Percentiles rank a stretch among this genome's conserved stretches.
Conservation (phyloP, 1,139 yeast genomes). For the Pichia sp. region DNA sequence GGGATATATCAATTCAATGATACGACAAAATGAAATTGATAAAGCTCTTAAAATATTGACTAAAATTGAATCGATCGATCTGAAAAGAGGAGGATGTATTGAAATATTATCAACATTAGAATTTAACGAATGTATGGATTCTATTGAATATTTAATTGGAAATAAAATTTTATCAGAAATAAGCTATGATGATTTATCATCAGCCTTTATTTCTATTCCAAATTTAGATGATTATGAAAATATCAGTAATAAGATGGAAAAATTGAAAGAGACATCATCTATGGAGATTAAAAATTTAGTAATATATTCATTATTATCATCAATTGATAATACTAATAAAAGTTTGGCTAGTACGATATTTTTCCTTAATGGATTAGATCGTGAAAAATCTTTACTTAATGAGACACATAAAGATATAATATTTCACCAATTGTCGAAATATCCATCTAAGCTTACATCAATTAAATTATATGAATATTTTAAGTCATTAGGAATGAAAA, state of each 20-base stretch:
- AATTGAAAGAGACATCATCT: constrained; percentile 5
- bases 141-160: constrained; percentile 6
- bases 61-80: constrained; percentile 1
- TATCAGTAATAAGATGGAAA: constrained; percentile 7
- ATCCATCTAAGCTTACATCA: constrained; percentile 13
- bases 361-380: constrained; percentile 12
- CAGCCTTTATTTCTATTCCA: constrained; percentile 9
- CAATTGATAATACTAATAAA: constrained; percentile 17
- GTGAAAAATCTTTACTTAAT: constrained; percentile 6
- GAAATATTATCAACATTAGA: constrained; percentile 6
- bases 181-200: constrained; percentile 10
- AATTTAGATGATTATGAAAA: constrained; percentile 12
- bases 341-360: constrained; percentile 18
- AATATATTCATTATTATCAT: constrained; percentile 16
- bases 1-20: not conserved
- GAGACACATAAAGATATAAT: constrained; percentile 16
- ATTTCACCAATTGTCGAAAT: constrained; percentile 15
- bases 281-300: constrained; percentile 13
- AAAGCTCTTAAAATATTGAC: constrained; percentile 6
- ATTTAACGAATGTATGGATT: constrained; percentile 1
- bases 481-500: constrained; percentile 2
- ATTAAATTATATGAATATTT: constrained; percentile 15
- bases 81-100: constrained; percentile 5
- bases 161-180: not conserved
- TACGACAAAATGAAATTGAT: not conserved